Evolutionary conservation across 2,329 filamentous ascomycete species (phyloP), one percentile per base, ranked within the genome.

Genomic region (Cladophialophora yegresii): DNA sequence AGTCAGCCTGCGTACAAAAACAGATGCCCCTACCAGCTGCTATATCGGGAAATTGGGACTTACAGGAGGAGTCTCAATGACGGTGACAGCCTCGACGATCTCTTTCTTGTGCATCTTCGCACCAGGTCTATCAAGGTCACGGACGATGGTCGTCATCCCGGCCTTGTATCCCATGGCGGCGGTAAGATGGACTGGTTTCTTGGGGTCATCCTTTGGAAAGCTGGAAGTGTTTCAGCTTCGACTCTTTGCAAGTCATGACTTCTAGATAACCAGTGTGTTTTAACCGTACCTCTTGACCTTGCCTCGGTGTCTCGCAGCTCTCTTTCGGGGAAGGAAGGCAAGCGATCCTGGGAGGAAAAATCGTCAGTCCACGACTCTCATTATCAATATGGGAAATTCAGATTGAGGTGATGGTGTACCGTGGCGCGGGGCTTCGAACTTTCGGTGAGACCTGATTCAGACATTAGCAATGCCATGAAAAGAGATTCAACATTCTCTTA

Each of bases 61-160:
- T 92, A 98, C 95, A 82, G 92, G 92, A 85, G 93, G 92, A 81
- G 92, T 96, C 84, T 93, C 89, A 84, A 96, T 87, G 81, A 95
- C 86, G 76, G 89, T 89, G 77, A 91, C 89, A 76, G 92, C 91
- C 86, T 96, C 90, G 76, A 93, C 89, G 80, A 96, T 84, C 84
- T 98, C 89, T 88, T 98, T 92, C 92, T 98, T 98, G 91, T 99
- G 92, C 83, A 95, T 88, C 89, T 99, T 99, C 77, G 95, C 95
- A 83, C 95, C 95, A 73, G 95, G 95, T 83, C 95, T 91, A 88
- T 99, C 95, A 82, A 98, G 88, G 83, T 97, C 93, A 84, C 95
- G 93, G 81, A 99, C 95, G 83, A 98, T 95, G 77, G 95, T 99
- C 82, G 92, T 97, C 95, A 99, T 99, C 82, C 95, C 95, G 80